A percentile compares a stretch with the other conserved stretches of the same genome.
Evolutionary conservation across 2,329 filamentous ascomycete genomes (phyloP).

Genomic region (Penicillium verrucosum): DNA sequence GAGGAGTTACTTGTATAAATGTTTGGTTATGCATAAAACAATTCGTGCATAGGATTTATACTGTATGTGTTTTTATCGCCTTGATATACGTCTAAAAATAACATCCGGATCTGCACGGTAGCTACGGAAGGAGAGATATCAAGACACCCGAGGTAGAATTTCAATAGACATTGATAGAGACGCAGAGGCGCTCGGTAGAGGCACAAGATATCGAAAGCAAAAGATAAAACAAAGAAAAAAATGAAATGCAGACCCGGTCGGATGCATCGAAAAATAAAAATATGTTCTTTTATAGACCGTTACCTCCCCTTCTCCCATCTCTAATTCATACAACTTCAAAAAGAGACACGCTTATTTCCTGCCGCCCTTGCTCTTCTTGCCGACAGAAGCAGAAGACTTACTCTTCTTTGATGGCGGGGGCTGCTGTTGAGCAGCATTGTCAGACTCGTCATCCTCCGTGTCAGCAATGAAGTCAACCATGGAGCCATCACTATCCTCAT

Average conservation of each 20-base stretch:
- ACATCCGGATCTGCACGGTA: neutral
- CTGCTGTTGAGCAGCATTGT: conserved; percentile 28
- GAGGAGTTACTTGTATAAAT: conserved; percentile 12
- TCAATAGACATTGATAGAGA: conserved; percentile 7
- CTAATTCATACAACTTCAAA: conserved; percentile 14
- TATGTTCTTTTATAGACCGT: conserved; percentile 17
- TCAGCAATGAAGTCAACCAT: conserved; percentile 48
- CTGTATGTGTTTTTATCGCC: neutral
- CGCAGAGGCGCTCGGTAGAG: conserved; percentile 11
- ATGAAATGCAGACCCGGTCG: conserved; percentile 11
- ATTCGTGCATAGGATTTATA: neutral
- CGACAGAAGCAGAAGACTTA: conserved; percentile 22
- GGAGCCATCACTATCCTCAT: conserved; percentile 57
- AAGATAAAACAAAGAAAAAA: conserved; percentile 9
- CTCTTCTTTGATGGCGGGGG: conserved; percentile 37
- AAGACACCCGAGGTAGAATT: conserved; percentile 9
- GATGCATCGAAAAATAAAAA: conserved; percentile 16
- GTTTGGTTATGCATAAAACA: neutral
- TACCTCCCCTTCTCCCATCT: conserved; percentile 17
- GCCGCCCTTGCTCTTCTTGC: conserved; percentile 35
- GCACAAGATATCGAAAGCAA: conserved; percentile 13
- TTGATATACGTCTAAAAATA: neutral
- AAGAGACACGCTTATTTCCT: conserved; percentile 28
- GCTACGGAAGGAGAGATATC: neutral
- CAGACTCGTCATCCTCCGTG: conserved; percentile 44